Evolutionary conservation across 345 rosid genomes (phyloP).

Genomic region (Theobroma cacao): DNA sequence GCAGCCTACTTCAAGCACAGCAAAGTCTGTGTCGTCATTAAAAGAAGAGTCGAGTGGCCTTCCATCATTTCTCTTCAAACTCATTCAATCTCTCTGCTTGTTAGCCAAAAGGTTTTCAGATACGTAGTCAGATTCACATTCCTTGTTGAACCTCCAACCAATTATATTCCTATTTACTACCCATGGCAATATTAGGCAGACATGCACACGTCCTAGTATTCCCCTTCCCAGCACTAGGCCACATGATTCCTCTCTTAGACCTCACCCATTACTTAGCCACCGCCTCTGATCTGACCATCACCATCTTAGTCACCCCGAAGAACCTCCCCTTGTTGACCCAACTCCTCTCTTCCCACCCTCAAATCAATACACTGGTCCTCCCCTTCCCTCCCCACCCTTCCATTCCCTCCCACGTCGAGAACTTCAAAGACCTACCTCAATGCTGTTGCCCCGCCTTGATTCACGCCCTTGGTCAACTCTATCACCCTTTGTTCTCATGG

Average conservation of each 20-base stretch:
- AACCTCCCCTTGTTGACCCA: conserved; percentile 34
- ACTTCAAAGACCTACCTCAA: conserved; percentile 35
- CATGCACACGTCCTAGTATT: conserved; percentile 29
- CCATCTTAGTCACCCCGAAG: conserved; percentile 37
- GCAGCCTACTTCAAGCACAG: too few relatives aligned
- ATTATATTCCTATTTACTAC: too few relatives aligned
- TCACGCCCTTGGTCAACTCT: conserved; percentile 32
- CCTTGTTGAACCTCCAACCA: too few relatives aligned
- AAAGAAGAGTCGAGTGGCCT: too few relatives aligned
- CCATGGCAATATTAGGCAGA: conserved; percentile 2
- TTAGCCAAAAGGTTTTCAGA: too few relatives aligned
- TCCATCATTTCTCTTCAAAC: background rate
- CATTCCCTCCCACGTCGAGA: conserved; percentile 38
- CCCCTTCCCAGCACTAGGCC: conserved; percentile 53
- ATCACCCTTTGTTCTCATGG: conserved; percentile 48
- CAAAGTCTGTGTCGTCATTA: too few relatives aligned
- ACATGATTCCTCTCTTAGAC: conserved; percentile 41
- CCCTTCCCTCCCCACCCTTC: conserved; percentile 48
- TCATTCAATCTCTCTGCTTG: background rate
- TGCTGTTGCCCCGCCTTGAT: conserved; percentile 21
- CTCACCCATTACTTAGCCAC: conserved; percentile 29
- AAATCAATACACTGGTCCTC: conserved; percentile 32
- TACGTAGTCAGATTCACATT: too few relatives aligned
- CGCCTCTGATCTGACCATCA: conserved; percentile 28
- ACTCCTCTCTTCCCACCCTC: conserved; percentile 25